Evolutionary conservation across 371 early-diverging fungal genomes (phyloP), one percentile per base, ranked within the genome.

Genomic region (Mucor piriformis): DNA sequence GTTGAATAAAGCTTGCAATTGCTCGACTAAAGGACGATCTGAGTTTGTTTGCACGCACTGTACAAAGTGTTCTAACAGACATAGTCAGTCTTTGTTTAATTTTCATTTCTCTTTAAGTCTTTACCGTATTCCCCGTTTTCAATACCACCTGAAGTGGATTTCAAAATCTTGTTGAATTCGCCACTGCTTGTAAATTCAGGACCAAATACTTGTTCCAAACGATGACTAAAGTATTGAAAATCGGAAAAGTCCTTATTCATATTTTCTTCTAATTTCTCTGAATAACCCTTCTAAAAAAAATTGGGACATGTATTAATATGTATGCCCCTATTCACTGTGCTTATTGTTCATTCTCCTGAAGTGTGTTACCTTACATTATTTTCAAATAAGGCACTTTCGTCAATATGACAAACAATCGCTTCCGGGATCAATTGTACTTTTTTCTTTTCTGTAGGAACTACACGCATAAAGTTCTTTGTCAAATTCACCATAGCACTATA

Each of bases 321-420:
- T n/a, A n/a, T n/a, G n/a, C n/a, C n/a, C n/a, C n/a, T n/a, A n/a
- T n/a, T n/a, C n/a, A n/a, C n/a, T n/a, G n/a, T n/a, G n/a, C n/a
- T n/a, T n/a, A n/a, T n/a, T n/a, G n/a, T n/a, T n/a, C n/a, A n/a
- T n/a, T n/a, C n/a, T n/a, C n/a, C n/a, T n/a, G n/a, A 29, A 29
- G 29, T 29, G 29, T 29, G 29, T 29, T 29, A 29, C 29, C 59
- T 50, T 73, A 75, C 77, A 51, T 69, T 66, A 25, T 61, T 61
- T 20, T 66, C 69, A 59, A 90, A 82, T 8, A 91, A 55, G 3
- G 79, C 58, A 10, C 87, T 83, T 61, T 89, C 86, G 63, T 94
- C 93, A 24, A 94, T 78, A 60, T 92, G 88, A 59, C 91, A 92
- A 2, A 90, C 77, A n/a, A 79, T 61, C 2, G 88, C 69, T 21